Evolutionary conservation across 495 filamentous ascomycete species (phyloP).

Genomic region (Aspergillus carlsbadensis): DNA sequence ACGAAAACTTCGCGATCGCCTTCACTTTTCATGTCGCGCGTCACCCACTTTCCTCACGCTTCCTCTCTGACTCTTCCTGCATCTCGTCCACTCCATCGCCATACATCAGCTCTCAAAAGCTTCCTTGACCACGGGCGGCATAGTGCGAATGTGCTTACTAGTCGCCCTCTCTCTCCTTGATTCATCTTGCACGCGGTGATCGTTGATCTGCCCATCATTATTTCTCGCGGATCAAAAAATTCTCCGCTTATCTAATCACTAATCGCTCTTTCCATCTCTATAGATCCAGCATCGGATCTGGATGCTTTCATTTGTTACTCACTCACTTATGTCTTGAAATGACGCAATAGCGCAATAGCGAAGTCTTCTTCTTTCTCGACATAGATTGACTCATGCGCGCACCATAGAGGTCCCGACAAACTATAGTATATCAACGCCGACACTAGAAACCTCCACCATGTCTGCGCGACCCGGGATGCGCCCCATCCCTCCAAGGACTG

Average conservation of each 20-base stretch:
- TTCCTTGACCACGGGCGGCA: background rate
- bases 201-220: background rate
- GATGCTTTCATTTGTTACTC: background rate
- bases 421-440: background rate
- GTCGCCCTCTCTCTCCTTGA: no score
- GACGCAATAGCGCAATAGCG: background rate
- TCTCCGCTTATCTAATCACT: background rate
- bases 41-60: constrained; percentile 7
- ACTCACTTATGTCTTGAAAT: background rate
- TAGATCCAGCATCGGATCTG: background rate
- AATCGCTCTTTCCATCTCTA: background rate
- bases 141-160: no score
- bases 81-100: background rate
- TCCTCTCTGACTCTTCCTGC: background rate
- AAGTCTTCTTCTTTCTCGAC: no score
- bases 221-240: background rate
- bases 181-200: no score
- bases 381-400: background rate
- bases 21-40: constrained; percentile 17
- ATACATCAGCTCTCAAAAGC: background rate
- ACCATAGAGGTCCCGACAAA: background rate
- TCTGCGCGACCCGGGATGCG: constrained; percentile 35
- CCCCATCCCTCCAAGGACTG: constrained; percentile 28
- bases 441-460: constrained; percentile 23
- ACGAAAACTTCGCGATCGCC: constrained; percentile 7